Evolutionary conservation across 1,139 yeast species (phyloP).

Genomic region (Nematodospora anomalae): DNA sequence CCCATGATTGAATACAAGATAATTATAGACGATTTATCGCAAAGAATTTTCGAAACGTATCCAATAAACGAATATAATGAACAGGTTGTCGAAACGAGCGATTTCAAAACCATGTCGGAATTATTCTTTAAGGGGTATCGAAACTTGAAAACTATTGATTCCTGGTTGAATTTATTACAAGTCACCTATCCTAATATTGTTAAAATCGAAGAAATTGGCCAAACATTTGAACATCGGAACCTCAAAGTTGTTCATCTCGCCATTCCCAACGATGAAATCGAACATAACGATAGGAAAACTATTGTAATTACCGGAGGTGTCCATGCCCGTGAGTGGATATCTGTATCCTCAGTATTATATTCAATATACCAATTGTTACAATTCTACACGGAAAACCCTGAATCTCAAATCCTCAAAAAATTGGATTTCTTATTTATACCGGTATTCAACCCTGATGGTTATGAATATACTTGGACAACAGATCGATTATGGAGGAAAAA

Average conservation of each 20-base stretch:
- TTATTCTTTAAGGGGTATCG: conserved; percentile 71
- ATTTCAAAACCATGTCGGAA: conserved; percentile 30
- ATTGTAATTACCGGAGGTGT: conserved; percentile 80
- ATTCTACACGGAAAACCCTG: conserved; percentile 46
- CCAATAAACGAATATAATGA: conserved; percentile 29
- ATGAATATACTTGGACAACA: conserved; percentile 73
- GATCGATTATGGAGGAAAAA: conserved; percentile 91
- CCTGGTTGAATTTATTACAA: conserved; percentile 66
- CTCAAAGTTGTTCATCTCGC: conserved; percentile 65
- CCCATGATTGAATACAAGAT: conserved; percentile 28
- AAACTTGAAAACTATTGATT: conserved; percentile 63
- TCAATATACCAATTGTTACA: conserved; percentile 55
- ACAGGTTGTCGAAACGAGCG: conserved; percentile 19
- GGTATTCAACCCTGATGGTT: conserved; percentile 88
- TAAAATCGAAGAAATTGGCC: conserved; percentile 64
- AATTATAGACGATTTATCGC: conserved; percentile 59
- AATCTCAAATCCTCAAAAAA: conserved; percentile 32
- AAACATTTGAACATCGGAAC: conserved; percentile 71
- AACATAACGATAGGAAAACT: conserved; percentile 57
- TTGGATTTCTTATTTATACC: conserved; percentile 79
- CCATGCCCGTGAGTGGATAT: conserved; percentile 91
- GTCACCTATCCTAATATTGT: conserved; percentile 58
- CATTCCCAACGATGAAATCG: conserved; percentile 40
- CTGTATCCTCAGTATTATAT: conserved; percentile 69
- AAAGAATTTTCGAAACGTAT: conserved; percentile 53